A percentile compares a stretch with the other conserved stretches of the same genome.
phyloP scores from a whole-genome alignment of 345 rosid genomes.

The Moricandia moricandioides region DNA sequence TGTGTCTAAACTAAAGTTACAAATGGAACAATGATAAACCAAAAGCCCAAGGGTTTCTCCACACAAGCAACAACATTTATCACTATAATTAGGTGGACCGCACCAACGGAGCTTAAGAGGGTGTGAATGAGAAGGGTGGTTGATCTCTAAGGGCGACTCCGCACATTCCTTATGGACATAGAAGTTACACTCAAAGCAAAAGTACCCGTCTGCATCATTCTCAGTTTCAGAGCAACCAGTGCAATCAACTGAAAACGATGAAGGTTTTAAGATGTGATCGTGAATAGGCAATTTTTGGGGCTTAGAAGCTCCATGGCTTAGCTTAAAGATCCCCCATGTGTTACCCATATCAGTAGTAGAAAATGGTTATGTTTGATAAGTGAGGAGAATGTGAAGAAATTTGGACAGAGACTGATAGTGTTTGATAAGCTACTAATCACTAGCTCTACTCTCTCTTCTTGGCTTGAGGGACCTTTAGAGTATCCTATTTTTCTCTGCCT shows the following conservation, averaged over 20 bases:
- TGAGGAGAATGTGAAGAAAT: neutral
- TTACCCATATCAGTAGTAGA: neutral
- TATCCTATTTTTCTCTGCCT: neutral
- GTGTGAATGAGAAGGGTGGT: constrained; percentile 18
- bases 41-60: constrained; percentile 6
- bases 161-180: constrained; percentile 10
- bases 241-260: constrained; percentile 15
- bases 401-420: neutral
- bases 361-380: neutral
- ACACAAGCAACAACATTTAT: neutral
- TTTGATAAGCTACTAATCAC: neutral
- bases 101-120: neutral
- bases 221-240: constrained; percentile 17
- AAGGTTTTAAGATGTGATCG: neutral
- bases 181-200: neutral
- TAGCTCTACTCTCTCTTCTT: too few species aligned
- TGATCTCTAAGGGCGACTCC: constrained; percentile 11
- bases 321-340: constrained; percentile 17
- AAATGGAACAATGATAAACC: constrained; percentile 8
- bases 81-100: constrained; percentile 12
- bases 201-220: neutral
- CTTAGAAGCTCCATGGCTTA: neutral
- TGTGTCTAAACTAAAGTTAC: constrained; percentile 15
- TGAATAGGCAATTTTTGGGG: neutral
- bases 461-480: too few species aligned